These are phyloP conservation scores for Ogataea pignaliae DNA, from an alignment of 805 yeast genomes.

Conservation along the genomic window DNA sequence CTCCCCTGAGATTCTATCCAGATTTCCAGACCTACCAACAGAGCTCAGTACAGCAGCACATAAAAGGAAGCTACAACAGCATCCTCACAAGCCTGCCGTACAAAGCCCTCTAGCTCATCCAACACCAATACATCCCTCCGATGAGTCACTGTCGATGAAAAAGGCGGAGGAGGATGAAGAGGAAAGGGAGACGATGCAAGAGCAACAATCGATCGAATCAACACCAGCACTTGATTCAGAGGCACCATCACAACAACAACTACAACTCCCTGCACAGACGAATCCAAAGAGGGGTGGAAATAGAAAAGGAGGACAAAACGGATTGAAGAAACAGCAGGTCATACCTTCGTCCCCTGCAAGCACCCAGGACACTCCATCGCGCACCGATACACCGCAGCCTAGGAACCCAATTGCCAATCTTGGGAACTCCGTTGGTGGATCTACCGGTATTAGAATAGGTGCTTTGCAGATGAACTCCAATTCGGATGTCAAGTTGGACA, in stretches of 20 bases:
- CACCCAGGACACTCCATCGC: constrained; percentile 7
- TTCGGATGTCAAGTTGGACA: constrained; percentile 25
- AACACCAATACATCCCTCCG: constrained; percentile 2
- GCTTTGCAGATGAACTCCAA: constrained; percentile 24
- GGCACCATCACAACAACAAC: too few species aligned
- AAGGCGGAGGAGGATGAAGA: too few species aligned
- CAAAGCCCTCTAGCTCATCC: constrained; percentile 12
- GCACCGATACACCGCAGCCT: constrained; percentile 6
- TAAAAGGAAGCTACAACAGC: constrained; percentile 11
- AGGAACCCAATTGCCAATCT: background rate
- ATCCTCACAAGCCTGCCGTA: constrained; percentile 3
- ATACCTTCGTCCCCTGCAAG: too few species aligned
- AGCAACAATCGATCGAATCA: constrained; percentile 4
- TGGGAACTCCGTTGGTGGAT: background rate
- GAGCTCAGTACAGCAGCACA: constrained; percentile 1
- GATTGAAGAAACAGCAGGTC: too few species aligned
- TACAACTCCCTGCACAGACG: too few species aligned
- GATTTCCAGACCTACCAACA: constrained; percentile 16
- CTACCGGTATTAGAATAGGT: constrained; percentile 12
- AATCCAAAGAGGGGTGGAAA: too few species aligned
- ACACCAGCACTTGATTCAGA: background rate
- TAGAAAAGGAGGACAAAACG: too few species aligned
- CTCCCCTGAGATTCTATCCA: constrained; percentile 7
- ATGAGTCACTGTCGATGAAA: background rate
- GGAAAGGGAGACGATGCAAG: background rate